These are phyloP conservation scores for Saccharum officinarum DNA, from an alignment of 176 grass and related monocot genomes.

Conservation along the genomic window DNA sequence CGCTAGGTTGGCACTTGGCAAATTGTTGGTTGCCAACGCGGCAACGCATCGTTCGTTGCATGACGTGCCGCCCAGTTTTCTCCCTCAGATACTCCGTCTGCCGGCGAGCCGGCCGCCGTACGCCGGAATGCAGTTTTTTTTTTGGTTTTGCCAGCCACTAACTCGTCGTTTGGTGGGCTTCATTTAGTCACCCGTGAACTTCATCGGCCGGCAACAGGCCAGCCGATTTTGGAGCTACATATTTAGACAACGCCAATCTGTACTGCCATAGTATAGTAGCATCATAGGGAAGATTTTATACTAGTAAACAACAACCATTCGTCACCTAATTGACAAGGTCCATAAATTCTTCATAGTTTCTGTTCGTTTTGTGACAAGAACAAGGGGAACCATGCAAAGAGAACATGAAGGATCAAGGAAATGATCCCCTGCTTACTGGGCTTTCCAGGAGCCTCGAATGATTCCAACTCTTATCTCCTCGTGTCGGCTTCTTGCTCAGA, in stretches of 20 bases:
- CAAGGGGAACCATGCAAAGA: not conserved
- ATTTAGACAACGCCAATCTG: not conserved
- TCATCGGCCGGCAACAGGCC: not conserved
- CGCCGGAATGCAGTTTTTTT: not conserved
- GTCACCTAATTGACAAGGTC: not conserved
- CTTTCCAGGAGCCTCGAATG: not conserved
- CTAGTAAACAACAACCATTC: too few relatives aligned
- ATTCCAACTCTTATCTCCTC: not conserved
- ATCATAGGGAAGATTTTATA: not conserved
- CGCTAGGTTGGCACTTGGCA: not conserved
- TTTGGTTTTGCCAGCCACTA: not conserved
- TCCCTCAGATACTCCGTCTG: not conserved
- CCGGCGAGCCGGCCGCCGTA: constrained; percentile 8
- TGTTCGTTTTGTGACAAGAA: not conserved
- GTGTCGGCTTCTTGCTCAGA: not conserved
- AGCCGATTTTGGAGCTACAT: not conserved
- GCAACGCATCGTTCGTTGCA: not conserved
- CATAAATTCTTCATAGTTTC: not conserved
- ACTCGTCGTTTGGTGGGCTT: not conserved
- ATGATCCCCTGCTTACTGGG: not conserved
- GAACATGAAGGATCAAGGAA: not conserved
- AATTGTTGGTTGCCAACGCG: not conserved
- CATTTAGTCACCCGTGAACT: not conserved
- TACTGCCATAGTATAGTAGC: not conserved
- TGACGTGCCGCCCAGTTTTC: not conserved